Evolutionary conservation across 257 asterid genomes (phyloP).

Genomic region (Ajuga chamaepitys): DNA sequence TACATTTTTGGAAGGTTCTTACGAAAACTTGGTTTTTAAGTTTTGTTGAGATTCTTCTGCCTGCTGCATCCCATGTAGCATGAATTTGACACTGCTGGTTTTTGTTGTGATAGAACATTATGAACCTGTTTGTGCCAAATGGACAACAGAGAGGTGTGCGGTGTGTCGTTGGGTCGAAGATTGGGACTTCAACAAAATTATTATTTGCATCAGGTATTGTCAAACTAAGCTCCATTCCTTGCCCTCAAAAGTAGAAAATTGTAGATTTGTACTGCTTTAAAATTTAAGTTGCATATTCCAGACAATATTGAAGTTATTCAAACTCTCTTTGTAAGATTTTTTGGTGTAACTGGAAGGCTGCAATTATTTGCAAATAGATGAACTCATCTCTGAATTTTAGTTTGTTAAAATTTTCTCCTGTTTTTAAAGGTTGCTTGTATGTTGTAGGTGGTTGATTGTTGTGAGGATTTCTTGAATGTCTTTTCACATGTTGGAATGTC

Average conservation of each 20-base stretch:
- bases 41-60: conserved; percentile 9
- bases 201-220: conserved; percentile 53
- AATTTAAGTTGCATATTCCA: conserved; percentile 11
- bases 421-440: not conserved
- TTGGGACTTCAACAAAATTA: conserved; percentile 98
- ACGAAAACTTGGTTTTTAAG: not conserved
- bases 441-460: not conserved
- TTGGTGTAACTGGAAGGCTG: not conserved
- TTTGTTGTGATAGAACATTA: conserved; percentile 55
- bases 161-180: conserved; percentile 99
- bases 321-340: not conserved
- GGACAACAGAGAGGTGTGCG: conserved; percentile 99
- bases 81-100: conserved; percentile 14
- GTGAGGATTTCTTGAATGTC: not conserved
- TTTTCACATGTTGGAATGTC: not conserved
- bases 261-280: not conserved
- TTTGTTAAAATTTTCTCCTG: not conserved
- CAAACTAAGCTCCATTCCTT: conserved; percentile 1
- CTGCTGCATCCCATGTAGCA: conserved; percentile 11
- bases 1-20: conserved; percentile 73
- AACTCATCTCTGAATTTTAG: not conserved
- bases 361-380: not conserved
- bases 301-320: not conserved
- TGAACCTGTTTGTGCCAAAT: conserved; percentile 85
- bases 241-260: not conserved